phyloP scores from a whole-genome alignment of 2,329 filamentous ascomycete genomes.

The Penicillium sp. region DNA sequence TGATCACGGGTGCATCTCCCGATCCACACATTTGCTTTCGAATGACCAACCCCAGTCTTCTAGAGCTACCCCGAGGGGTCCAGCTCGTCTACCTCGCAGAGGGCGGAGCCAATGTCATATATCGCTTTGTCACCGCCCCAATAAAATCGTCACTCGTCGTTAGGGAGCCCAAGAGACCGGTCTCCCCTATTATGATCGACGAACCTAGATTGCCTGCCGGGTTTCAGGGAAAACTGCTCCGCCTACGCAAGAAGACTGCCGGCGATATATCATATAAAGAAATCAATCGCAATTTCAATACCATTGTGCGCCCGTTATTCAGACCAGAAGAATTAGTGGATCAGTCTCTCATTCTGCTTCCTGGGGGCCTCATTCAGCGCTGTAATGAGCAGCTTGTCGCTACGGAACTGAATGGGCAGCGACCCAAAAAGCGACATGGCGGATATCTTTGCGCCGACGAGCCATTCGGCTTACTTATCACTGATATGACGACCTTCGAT shows the following conservation, averaged over 20 bases:
- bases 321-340: constrained; percentile 54
- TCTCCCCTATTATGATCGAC: constrained; percentile 16
- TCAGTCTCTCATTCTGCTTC: constrained; percentile 55
- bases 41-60: constrained; percentile 34
- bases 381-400: constrained; percentile 56
- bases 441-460: constrained; percentile 57
- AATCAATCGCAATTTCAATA: constrained; percentile 41
- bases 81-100: constrained; percentile 57
- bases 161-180: constrained; percentile 19
- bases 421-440: constrained; percentile 52
- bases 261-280: constrained; percentile 54
- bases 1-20: neutral
- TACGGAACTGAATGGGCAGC: constrained; percentile 44
- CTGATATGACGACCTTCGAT: constrained; percentile 64
- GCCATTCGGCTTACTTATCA: constrained; percentile 65
- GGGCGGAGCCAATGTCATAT: constrained; percentile 76
- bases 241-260: constrained; percentile 59
- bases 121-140: constrained; percentile 54
- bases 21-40: constrained; percentile 6
- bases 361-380: constrained; percentile 43
- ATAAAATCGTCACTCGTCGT: constrained; percentile 21
- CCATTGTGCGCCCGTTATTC: constrained; percentile 56
- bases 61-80: constrained; percentile 37
- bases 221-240: constrained; percentile 53
- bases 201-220: constrained; percentile 22